These are phyloP conservation scores for Scenedesmus sp. DNA, from an alignment of 163 green algal genomes.

Conservation along the genomic window DNA sequence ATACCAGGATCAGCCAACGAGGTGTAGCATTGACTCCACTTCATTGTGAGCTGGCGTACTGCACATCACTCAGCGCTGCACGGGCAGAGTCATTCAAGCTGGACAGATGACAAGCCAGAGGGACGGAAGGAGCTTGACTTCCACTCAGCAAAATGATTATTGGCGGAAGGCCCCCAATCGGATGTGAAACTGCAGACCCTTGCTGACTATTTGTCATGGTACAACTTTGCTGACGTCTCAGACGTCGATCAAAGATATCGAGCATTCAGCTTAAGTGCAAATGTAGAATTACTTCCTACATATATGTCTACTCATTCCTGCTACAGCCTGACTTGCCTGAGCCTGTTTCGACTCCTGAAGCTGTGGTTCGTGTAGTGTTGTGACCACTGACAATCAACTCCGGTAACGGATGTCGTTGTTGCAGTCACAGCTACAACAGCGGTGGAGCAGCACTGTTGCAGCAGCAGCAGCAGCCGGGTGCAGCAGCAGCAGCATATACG, in stretches of 20 bases:
- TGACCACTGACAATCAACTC: background rate
- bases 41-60: background rate
- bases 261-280: background rate
- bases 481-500: slow-evolving; percentile 23
- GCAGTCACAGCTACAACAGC: background rate
- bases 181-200: background rate
- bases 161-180: no score
- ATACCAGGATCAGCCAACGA: slow-evolving; percentile 7
- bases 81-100: background rate
- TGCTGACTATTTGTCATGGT: background rate
- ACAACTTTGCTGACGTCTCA: background rate
- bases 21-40: slow-evolving; percentile 31
- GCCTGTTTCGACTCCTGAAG: background rate
- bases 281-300: no score
- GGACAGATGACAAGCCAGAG: background rate
- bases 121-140: background rate
- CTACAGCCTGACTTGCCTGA: background rate
- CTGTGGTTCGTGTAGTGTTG: background rate
- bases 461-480: background rate
- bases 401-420: slow-evolving; percentile 8
- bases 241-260: background rate
- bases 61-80: background rate
- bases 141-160: no score
- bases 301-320: no score
- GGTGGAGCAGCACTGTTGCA: slow-evolving; percentile 23